phyloP scores from a whole-genome alignment of 495 filamentous ascomycete genomes.

The Cercophora samala region DNA sequence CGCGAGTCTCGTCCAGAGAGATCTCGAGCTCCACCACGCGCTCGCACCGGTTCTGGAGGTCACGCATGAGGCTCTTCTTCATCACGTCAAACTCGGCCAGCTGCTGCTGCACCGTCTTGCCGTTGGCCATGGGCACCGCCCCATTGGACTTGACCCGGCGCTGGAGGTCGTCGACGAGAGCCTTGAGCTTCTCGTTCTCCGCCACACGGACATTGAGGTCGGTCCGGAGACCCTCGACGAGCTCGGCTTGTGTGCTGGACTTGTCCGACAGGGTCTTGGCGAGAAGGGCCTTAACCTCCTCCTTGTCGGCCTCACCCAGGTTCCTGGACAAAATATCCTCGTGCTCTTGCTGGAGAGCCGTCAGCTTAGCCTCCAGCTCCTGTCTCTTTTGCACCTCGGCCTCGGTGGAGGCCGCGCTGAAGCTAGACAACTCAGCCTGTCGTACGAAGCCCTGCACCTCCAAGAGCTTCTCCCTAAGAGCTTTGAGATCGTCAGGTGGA shows the following conservation, averaged over 20 bases:
- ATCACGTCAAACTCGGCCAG: constrained; percentile 97
- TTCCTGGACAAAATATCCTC: constrained; percentile 77
- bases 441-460: constrained; percentile 91
- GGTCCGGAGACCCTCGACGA: constrained; percentile 66
- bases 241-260: constrained; percentile 65
- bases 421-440: constrained; percentile 81
- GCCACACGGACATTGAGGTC: constrained; percentile 68
- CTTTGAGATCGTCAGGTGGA: constrained; percentile 73
- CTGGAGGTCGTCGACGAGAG: constrained; percentile 72
- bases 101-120: constrained; percentile 95
- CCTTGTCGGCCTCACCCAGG: constrained; percentile 70
- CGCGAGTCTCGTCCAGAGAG: constrained; percentile 89
- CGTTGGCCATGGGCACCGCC: constrained; percentile 57
- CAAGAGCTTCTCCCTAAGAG: constrained; percentile 70
- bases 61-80: constrained; percentile 99
- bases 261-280: constrained; percentile 71
- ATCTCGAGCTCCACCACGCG: constrained; percentile 97
- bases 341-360: constrained; percentile 72
- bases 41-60: constrained; percentile 96
- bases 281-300: constrained; percentile 75
- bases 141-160: constrained; percentile 59
- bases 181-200: constrained; percentile 72
- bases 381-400: constrained; percentile 62
- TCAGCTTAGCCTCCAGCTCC: constrained; percentile 71
- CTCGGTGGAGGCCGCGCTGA: constrained; percentile 53